Base-by-base conservation (phyloP, 371 early-diverging fungal species). In the Chytridium lagenaria region DNA sequence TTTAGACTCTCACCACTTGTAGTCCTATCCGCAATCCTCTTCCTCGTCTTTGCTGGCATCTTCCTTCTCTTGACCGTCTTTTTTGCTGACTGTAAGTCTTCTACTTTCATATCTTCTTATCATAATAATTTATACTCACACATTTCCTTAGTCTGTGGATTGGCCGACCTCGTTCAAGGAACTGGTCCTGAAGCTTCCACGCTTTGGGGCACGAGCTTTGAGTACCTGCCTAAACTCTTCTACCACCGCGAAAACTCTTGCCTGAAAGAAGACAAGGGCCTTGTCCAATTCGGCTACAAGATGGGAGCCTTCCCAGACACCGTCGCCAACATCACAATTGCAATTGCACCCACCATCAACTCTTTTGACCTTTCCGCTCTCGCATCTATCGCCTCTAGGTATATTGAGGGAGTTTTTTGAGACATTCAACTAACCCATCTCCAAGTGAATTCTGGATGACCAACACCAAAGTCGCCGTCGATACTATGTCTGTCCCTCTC, bases 251-350 rank as follows among this genome's bases (percentile, higher is more conserved):
- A 66, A 30, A 16, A 40, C 30, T 5, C 16, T 37, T 66, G 66
- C 44, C 12, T 66, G n/a, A 44, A 66, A 16, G 5, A 37, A 15
- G 66, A 66, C 44, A 2, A 23, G 5, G 66, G 66, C 44, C 37
- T 66, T 5, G 49, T 66, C 40, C 30, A 30, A 7, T 26, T 66
- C 66, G 66, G 66, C 44, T 44, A 66, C 37, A 7, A 66, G 44
- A 66, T 66, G 66, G 49, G 49, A 23, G 66, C 49, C 66, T 40
- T 66, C 49, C 66, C 66, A 2, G 66, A 44, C 5, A 66, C 37
- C 49, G 16, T 66, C 30, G 38, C 40, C n/a, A 66, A 66, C 44
- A 2, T 66, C 23, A 66, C 66, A 2, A 44, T 3, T 2, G 66
- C 44, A 1, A 15, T 66, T 15, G 28, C 10, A 12, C 66, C 66